A percentile compares a stretch with the other conserved stretches of the same genome.
These are phyloP conservation scores for Trypanosoma congolense DNA, from an alignment of 208 protist genomes.

Conservation along the genomic window DNA sequence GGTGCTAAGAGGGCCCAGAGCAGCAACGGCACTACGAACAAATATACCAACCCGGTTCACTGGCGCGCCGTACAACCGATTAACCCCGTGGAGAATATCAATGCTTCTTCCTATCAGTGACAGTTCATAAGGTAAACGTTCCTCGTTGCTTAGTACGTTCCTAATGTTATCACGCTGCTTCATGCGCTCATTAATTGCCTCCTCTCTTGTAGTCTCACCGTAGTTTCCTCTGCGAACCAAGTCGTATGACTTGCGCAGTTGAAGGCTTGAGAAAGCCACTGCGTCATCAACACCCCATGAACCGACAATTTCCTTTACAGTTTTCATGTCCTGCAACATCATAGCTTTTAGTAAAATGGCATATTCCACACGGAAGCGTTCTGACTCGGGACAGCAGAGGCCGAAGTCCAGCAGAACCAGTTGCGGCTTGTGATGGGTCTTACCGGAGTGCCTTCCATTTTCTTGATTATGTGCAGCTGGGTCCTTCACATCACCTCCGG, in stretches of 20 bases:
- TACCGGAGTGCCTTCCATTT: neutral
- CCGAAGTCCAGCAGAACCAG: constrained; percentile 82
- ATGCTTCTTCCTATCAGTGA: constrained; percentile 67
- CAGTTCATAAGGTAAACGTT: constrained; percentile 62
- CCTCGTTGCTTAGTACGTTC: constrained; percentile 45
- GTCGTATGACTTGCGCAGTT: constrained; percentile 65
- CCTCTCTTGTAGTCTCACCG: constrained; percentile 60
- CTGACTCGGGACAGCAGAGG: constrained; percentile 56
- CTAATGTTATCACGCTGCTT: constrained; percentile 34
- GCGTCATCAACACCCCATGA: constrained; percentile 72
- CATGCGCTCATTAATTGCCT: constrained; percentile 54
- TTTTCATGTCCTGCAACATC: constrained; percentile 57
- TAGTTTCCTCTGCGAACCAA: constrained; percentile 46
- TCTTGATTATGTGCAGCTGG: neutral
- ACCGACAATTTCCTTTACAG: constrained; percentile 36
- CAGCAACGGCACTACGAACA: constrained; percentile 46
- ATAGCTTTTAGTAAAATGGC: constrained; percentile 73
- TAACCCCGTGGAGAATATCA: constrained; percentile 76
- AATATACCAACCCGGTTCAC: constrained; percentile 82
- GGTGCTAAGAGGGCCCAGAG: constrained; percentile 50
- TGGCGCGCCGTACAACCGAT: constrained; percentile 75
- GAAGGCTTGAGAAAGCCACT: constrained; percentile 72
- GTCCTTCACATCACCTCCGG: no score
- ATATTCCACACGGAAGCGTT: constrained; percentile 78
- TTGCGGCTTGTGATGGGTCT: constrained; percentile 24